These are phyloP conservation scores for Irpex sp. DNA, from an alignment of 1,284 basidiomycete genomes.

Conservation along the genomic window DNA sequence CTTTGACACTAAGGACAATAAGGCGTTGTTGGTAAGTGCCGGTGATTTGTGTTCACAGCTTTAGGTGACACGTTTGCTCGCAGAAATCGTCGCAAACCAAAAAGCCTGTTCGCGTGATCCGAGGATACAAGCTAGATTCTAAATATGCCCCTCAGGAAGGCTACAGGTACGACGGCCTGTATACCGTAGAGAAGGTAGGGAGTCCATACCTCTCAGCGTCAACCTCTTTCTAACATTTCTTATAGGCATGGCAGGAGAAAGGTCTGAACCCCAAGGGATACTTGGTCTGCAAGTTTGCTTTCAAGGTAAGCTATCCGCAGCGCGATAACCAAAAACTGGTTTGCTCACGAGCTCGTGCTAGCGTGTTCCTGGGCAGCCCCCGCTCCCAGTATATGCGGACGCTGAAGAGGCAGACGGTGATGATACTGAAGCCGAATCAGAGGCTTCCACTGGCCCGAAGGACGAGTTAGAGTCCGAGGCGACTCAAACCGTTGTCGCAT, in stretches of 20 bases:
- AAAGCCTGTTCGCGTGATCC: conserved; percentile 78
- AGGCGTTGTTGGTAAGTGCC: conserved; percentile 51
- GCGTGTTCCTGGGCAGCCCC: conserved; percentile 60
- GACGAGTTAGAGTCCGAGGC: conserved; percentile 1
- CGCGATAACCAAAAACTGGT: neutral
- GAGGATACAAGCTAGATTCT: conserved; percentile 74
- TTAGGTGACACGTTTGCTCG: neutral
- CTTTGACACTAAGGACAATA: conserved; percentile 71
- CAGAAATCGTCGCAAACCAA: conserved; percentile 67
- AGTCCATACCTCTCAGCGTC: neutral
- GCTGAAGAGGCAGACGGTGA: conserved; percentile 7
- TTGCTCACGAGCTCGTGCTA: conserved; percentile 22
- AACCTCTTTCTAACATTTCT: neutral
- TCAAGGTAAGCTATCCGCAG: conserved; percentile 50
- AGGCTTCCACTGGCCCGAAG: conserved; percentile 1
- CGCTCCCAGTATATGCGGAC: conserved; percentile 30
- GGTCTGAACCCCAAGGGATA: conserved; percentile 63
- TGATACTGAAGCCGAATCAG: conserved; percentile 5
- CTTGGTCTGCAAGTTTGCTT: conserved; percentile 75
- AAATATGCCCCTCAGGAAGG: conserved; percentile 71
- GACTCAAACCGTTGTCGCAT: neutral
- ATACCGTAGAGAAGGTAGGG: conserved; percentile 65
- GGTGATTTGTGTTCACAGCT: neutral
- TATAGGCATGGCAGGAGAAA: conserved; percentile 65
- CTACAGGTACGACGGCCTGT: conserved; percentile 85